Evolutionary conservation across 306 rosid genomes (phyloP), one percentile per base, ranked within the genome.

Genomic region (Dryas octopetala): DNA sequence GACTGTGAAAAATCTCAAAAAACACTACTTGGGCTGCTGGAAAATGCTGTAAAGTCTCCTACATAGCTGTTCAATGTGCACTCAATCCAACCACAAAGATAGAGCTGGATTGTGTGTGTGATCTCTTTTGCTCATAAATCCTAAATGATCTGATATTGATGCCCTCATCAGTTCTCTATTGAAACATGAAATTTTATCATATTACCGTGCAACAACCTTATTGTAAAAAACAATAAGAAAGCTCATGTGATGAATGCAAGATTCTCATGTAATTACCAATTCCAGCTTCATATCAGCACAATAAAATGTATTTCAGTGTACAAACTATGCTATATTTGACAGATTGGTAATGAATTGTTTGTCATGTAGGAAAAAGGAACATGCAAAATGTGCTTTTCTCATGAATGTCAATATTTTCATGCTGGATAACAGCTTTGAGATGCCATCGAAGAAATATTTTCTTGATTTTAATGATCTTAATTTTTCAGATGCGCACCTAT

Each of bases 401-500:
- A 51, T 28, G 10, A 32, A 69, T 32, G 49, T 14, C 61, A 9
- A 16, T 5, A 41, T 9, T 68, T 14, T 52, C 74, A 70, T 41
- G 52, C 51, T 15, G 40, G 6, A 23, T 66, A n/a, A 66, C 43
- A 23, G 55, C 47, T 47, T 3, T 14, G 26, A 28, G 8, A 26
- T 16, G 55, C 45, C 13, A 49, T 47, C 44, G 19, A 32, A 53
- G 48, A 48, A 57, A 26, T 49, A 9, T n/a, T 58, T n/a, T 26
- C 17, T 43, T 13, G 50, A 7, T 63, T 26, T 19, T 55, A 51
- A 26, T n/a, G 40, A 12, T 70, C 28, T 43, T 23, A 40, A 68
- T 66, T 81, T 74, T 82, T 62, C 89, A 94, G 98, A 90, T 79
- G 97, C 95, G 44, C 98, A 94, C 82, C 85, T 94, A 62, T 73